A percentile compares a stretch with the other conserved stretches of the same genome.
phyloP scores from a whole-genome alignment of 257 asterid species.

The Voacanga thouarsii region DNA sequence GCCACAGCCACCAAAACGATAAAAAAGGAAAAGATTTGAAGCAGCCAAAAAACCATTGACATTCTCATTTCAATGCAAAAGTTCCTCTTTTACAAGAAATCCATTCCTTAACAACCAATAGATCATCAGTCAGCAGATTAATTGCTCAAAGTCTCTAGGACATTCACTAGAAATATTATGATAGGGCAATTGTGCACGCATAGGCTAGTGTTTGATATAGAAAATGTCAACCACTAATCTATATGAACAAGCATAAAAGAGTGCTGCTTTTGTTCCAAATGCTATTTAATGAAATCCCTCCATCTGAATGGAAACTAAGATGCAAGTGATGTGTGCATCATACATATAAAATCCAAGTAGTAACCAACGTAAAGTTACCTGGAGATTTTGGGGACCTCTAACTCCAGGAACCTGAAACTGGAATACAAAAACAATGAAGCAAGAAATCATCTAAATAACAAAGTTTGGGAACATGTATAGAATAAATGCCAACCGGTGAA shows the following conservation, averaged over 20 bases:
- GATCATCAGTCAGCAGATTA: not conserved
- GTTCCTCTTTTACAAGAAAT: not conserved
- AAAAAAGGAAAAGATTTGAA: too few relatives aligned
- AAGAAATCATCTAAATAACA: conserved; percentile 10
- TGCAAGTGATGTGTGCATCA: not conserved
- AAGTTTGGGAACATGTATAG: conserved; percentile 4
- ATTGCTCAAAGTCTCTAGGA: not conserved
- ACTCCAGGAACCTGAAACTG: conserved; percentile 64
- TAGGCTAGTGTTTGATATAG: not conserved
- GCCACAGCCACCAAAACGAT: not conserved
- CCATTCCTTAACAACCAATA: not conserved
- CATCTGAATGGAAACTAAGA: not conserved
- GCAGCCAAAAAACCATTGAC: not conserved
- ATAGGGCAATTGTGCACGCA: not conserved
- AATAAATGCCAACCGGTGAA: conserved; percentile 41
- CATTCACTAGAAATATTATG: not conserved
- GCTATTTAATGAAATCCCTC: not conserved
- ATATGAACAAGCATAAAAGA: not conserved
- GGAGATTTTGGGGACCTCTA: conserved; percentile 47
- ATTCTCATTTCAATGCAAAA: not conserved
- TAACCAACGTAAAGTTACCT: conserved; percentile 34
- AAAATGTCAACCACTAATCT: not conserved
- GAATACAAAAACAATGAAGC: conserved; percentile 26
- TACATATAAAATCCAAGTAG: not conserved
- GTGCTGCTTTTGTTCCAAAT: not conserved